These are phyloP conservation scores for Cyclotella kingstonii DNA, from an alignment of 108 stramenopile species.

Conservation along the genomic window DNA sequence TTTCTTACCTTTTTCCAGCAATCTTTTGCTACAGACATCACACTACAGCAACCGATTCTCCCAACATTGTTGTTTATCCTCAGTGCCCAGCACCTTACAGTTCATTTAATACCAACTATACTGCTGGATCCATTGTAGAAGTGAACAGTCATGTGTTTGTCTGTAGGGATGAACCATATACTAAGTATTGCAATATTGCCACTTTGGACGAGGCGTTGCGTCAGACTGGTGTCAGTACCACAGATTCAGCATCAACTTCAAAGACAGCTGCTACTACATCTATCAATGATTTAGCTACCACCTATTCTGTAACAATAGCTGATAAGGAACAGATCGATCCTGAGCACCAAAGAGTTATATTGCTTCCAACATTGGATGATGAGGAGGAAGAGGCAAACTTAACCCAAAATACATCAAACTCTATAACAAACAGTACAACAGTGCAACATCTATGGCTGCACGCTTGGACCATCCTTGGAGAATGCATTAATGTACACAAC, in stretches of 20 bases:
- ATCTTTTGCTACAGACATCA: not conserved
- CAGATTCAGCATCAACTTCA: too few relatives aligned
- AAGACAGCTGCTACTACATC: too few relatives aligned
- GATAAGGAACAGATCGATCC: too few relatives aligned
- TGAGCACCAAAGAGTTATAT: too few relatives aligned
- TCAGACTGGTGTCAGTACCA: too few relatives aligned
- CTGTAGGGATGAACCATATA: constrained; percentile 6
- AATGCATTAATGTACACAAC: not conserved
- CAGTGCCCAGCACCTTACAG: constrained; percentile 15
- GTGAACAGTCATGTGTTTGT: constrained; percentile 4
- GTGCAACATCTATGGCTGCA: constrained; percentile 24
- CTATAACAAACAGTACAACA: not conserved
- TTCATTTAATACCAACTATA: constrained; percentile 1
- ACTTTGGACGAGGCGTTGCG: constrained; percentile 17
- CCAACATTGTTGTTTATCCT: not conserved
- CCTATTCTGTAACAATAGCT: too few relatives aligned
- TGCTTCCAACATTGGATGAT: not conserved
- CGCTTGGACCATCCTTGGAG: constrained; percentile 10
- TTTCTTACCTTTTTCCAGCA: too few relatives aligned
- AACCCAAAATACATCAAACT: not conserved
- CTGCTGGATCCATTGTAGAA: constrained; percentile 6
- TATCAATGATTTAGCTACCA: too few relatives aligned
- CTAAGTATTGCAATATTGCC: constrained; percentile 14
- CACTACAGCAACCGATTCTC: not conserved
- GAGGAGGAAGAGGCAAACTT: not conserved